These are phyloP conservation scores for Ustilago lituana DNA, from an alignment of 1,284 basidiomycete species.

Conservation along the genomic window DNA sequence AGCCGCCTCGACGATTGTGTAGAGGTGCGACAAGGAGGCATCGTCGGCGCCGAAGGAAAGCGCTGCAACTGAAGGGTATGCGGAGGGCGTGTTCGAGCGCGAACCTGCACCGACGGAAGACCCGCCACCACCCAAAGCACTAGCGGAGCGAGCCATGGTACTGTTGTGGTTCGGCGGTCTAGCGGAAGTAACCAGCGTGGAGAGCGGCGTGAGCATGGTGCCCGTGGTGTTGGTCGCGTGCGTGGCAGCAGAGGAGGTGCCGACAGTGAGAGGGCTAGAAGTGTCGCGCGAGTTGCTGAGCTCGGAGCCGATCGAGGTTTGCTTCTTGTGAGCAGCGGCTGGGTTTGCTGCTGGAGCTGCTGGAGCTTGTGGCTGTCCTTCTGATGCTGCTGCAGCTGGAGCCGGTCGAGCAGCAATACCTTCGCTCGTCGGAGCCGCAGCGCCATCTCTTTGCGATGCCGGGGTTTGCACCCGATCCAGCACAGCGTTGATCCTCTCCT, in stretches of 20 bases:
- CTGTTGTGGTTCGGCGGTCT: no score
- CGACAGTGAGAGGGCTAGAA: slow-evolving; percentile 33
- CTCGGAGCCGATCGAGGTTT: slow-evolving; percentile 44
- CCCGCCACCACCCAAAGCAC: slow-evolving; percentile 8
- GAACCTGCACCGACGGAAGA: slow-evolving; percentile 4
- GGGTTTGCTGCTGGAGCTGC: slow-evolving; percentile 3
- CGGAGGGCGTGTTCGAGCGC: slow-evolving; percentile 24
- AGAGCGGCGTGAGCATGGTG: slow-evolving; percentile 48
- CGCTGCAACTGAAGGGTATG: slow-evolving; percentile 26
- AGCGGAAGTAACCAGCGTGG: slow-evolving; percentile 17
- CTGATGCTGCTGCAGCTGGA: slow-evolving; percentile 4
- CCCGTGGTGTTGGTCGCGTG: slow-evolving; percentile 40
- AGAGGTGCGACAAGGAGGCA: slow-evolving; percentile 52
- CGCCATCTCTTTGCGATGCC: no score
- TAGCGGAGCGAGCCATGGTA: slow-evolving; percentile 13
- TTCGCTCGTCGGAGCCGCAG: no score
- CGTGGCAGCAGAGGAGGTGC: slow-evolving; percentile 35
- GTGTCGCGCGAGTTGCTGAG: slow-evolving; percentile 39
- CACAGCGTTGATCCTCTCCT: slow-evolving; percentile 57
- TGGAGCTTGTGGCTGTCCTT: not conserved
- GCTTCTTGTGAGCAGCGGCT: slow-evolving; percentile 32
- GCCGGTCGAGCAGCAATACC: not conserved
- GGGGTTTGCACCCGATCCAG: slow-evolving; percentile 42
- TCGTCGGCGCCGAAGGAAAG: slow-evolving; percentile 44
- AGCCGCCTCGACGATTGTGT: slow-evolving; percentile 58